These are phyloP conservation scores for Teratosphaeria nubilosa DNA, from an alignment of 2,329 filamentous ascomycete species.

Conservation along the genomic window DNA sequence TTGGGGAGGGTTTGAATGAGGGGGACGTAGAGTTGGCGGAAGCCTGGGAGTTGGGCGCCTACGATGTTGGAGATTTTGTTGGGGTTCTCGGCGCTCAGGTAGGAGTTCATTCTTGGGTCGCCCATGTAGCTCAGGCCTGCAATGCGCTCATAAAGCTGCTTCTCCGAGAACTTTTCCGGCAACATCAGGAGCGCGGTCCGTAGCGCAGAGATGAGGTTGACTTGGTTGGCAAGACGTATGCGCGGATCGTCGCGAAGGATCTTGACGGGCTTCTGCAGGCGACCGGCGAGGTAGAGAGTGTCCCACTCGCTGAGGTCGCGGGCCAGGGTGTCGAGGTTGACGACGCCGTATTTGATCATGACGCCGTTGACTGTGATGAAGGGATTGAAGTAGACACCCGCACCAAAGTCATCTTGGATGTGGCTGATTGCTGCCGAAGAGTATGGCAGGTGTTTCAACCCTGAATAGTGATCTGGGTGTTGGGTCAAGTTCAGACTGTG, in stretches of 20 bases:
- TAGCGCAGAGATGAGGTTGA: constrained; percentile 85
- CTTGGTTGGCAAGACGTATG: constrained; percentile 88
- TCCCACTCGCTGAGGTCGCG: constrained; percentile 84
- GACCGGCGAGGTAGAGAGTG: constrained; percentile 89
- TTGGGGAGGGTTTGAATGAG: constrained; percentile 87
- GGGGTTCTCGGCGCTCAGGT: constrained; percentile 66
- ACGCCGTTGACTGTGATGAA: constrained; percentile 91
- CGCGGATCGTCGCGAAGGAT: constrained; percentile 88
- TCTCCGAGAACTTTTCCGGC: constrained; percentile 74
- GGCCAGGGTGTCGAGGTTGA: constrained; percentile 83
- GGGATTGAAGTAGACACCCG: constrained; percentile 95
- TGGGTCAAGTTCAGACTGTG: constrained; percentile 85
- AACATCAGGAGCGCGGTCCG: constrained; percentile 82
- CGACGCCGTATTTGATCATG: constrained; percentile 95
- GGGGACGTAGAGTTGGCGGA: constrained; percentile 81
- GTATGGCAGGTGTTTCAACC: constrained; percentile 55
- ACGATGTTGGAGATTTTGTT: constrained; percentile 93
- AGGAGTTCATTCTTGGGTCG: constrained; percentile 78
- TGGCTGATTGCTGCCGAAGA: constrained; percentile 77
- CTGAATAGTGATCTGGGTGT: constrained; percentile 87
- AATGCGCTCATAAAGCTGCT: constrained; percentile 81
- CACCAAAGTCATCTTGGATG: constrained; percentile 80
- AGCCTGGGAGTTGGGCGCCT: constrained; percentile 78
- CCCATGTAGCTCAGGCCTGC: constrained; percentile 88
- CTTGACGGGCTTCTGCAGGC: constrained; percentile 94